Percentiles rank a stretch among this genome's conserved stretches.
Conservation (phyloP, 805 yeast genomes). For the Monosporozyma aerobia region DNA sequence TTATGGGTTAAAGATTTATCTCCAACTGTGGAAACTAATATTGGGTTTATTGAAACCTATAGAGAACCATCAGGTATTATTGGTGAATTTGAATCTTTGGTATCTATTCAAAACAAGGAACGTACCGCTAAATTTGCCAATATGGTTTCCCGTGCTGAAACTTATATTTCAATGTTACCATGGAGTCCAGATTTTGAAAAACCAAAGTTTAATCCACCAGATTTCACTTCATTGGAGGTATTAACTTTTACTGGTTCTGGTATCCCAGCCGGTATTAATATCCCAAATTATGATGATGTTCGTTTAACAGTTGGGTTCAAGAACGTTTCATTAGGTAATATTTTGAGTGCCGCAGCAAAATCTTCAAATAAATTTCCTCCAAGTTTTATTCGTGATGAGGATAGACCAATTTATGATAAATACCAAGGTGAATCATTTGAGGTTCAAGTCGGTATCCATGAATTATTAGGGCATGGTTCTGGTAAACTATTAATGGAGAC, state of each 20-base stretch:
- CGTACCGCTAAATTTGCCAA: constrained; percentile 71
- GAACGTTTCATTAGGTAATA: constrained; percentile 83
- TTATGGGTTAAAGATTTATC: constrained; percentile 83
- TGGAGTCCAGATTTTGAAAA: constrained; percentile 74
- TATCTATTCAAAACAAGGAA: constrained; percentile 83
- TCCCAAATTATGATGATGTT: constrained; percentile 87
- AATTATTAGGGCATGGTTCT: constrained; percentile 82
- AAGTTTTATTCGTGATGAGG: constrained; percentile 49
- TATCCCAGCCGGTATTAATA: constrained; percentile 87
- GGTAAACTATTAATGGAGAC: constrained; percentile 67
- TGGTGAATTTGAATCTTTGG: constrained; percentile 91
- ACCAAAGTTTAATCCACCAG: constrained; percentile 84
- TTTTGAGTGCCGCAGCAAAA: constrained; percentile 63
- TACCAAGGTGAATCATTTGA: constrained; percentile 79
- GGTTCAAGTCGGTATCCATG: constrained; percentile 91
- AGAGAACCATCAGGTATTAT: constrained; percentile 86
- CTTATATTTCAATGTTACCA: constrained; percentile 59
- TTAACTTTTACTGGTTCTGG: constrained; percentile 85
- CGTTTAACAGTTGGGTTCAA: constrained; percentile 78
- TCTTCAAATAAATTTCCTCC: constrained; percentile 43
- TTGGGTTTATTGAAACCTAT: constrained; percentile 88
- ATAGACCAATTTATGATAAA: constrained; percentile 52
- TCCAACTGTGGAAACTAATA: constrained; percentile 69
- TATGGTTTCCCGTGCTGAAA: constrained; percentile 58
- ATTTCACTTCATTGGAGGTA: constrained; percentile 83